These are phyloP conservation scores for Colletotrichum godetiae DNA, from an alignment of 2,329 filamentous ascomycete species.

Conservation along the genomic window DNA sequence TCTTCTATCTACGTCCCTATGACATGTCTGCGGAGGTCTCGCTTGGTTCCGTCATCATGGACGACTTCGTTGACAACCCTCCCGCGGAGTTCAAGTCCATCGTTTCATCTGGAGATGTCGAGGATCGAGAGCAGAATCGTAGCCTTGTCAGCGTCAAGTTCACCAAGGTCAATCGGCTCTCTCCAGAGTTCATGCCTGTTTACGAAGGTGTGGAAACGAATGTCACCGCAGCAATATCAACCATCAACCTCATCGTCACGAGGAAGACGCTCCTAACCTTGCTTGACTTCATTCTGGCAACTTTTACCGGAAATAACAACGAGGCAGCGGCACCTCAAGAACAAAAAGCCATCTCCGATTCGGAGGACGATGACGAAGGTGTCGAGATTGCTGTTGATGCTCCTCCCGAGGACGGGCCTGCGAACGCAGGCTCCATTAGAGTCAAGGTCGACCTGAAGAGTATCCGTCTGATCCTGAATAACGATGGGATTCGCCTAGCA, in stretches of 20 bases:
- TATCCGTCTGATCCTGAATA: constrained; percentile 94
- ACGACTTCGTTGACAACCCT: constrained; percentile 94
- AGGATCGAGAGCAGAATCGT: constrained; percentile 80
- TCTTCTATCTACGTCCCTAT: constrained; percentile 88
- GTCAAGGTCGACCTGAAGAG: constrained; percentile 95
- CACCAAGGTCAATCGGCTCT: constrained; percentile 87
- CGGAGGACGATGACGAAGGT: constrained; percentile 50
- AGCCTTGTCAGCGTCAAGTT: constrained; percentile 92
- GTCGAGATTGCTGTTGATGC: constrained; percentile 29
- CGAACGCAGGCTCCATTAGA: constrained; percentile 79
- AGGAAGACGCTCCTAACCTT: constrained; percentile 91
- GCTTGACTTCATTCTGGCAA: constrained; percentile 92
- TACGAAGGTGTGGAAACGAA: constrained; percentile 97
- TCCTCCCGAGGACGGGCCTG: constrained; percentile 17
- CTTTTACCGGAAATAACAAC: constrained; percentile 77
- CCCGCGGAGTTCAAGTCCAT: constrained; percentile 95
- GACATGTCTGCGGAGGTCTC: constrained; percentile 95
- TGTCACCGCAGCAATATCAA: constrained; percentile 89
- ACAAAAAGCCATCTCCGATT: constrained; percentile 50
- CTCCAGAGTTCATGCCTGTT: constrained; percentile 90
- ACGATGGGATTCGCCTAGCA: constrained; percentile 94
- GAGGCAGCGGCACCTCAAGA: constrained; percentile 43
- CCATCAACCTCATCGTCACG: constrained; percentile 95
- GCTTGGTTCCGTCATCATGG: constrained; percentile 86
- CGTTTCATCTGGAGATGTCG: constrained; percentile 82